phyloP scores from a whole-genome alignment of 116 monocot species.

The Trichopus zeylanicus region DNA sequence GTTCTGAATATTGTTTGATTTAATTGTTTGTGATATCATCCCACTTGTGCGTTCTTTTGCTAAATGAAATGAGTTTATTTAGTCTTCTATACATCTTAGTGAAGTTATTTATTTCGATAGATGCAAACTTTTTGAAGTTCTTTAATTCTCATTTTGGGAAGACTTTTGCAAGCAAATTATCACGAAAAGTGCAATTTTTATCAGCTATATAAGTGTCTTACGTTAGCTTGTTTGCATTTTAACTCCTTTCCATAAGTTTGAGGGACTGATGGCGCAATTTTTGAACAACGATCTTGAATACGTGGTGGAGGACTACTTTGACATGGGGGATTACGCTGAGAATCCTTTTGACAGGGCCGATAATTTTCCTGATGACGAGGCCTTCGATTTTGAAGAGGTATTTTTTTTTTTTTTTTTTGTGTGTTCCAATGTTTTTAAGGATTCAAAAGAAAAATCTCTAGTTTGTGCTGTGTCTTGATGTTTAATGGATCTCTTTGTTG shows the following conservation, averaged over 20 bases:
- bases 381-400: conserved; percentile 20
- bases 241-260: no score
- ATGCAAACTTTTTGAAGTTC: no score
- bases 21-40: no score
- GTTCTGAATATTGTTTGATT: no score
- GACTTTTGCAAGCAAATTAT: no score
- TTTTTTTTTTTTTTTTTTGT: neutral
- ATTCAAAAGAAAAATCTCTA: neutral
- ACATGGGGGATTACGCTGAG: conserved; percentile 17
- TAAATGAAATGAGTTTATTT: no score
- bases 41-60: no score
- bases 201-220: neutral
- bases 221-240: neutral
- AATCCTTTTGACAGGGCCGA: conserved; percentile 2
- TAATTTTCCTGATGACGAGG: neutral
- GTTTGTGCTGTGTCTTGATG: neutral
- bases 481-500: neutral
- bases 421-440: no score
- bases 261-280: conserved; percentile 36
- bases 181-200: neutral
- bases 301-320: conserved; percentile 26
- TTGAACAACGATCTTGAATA: conserved; percentile 37
- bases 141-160: no score
- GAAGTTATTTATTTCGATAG: no score
- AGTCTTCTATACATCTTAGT: no score